Evolutionary conservation across 2,329 filamentous ascomycete species (phyloP).

Genomic region (Penicillium sp.): DNA sequence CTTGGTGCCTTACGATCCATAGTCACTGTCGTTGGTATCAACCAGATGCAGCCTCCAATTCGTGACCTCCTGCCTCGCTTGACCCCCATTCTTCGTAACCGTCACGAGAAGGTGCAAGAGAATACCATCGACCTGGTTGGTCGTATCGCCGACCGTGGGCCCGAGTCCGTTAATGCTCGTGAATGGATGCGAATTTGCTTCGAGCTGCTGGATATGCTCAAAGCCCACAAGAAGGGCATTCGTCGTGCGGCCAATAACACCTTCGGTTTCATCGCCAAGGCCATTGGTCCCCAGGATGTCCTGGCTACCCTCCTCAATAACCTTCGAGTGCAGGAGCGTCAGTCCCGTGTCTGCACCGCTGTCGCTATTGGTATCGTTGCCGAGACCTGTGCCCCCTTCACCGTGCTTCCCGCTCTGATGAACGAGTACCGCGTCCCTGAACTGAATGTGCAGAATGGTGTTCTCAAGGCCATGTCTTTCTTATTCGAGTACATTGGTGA

Average conservation of each 20-base stretch:
- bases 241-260: conserved; percentile 98
- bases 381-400: conserved; percentile 97
- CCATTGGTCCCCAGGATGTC: conserved; percentile 96
- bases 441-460: conserved; percentile 97
- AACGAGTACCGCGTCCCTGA: conserved; percentile 99
- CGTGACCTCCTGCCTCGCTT: conserved; percentile 91
- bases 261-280: conserved; percentile 98
- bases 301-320: conserved; percentile 95
- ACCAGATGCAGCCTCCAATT: conserved; percentile 97
- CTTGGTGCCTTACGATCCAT: conserved; percentile 92
- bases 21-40: conserved; percentile 96
- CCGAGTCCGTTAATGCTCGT: conserved; percentile 92
- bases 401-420: conserved; percentile 97
- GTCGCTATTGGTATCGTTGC: conserved; percentile 98
- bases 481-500: conserved; percentile 99
- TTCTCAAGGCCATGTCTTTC: conserved; percentile 95
- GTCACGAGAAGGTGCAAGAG: conserved; percentile 98
- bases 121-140: conserved; percentile 98
- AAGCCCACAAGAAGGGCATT: conserved; percentile 99
- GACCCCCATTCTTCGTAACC: conserved; percentile 96
- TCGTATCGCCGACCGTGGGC: conserved; percentile 94
- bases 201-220: conserved; percentile 97
- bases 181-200: conserved; percentile 99
- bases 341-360: conserved; percentile 96
- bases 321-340: conserved; percentile 92